A percentile compares a stretch with the other conserved stretches of the same genome.
These are phyloP conservation scores for Nakaseomyces sp. DNA, from an alignment of 1,139 yeast species.

Conservation along the genomic window DNA sequence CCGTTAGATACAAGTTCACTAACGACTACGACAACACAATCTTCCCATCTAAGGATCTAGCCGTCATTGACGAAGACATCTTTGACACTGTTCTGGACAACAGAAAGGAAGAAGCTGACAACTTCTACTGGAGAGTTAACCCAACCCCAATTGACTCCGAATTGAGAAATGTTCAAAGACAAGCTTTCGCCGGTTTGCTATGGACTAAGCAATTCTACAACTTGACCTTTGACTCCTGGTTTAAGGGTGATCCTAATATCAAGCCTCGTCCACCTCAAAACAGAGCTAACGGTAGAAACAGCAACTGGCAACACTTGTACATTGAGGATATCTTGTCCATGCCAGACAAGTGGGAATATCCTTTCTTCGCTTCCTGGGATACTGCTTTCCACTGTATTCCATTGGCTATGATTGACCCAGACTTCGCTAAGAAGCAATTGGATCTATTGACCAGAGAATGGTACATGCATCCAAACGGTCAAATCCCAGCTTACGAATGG, in stretches of 20 bases:
- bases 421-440: constrained; percentile 80
- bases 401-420: constrained; percentile 87
- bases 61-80: constrained; percentile 60
- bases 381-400: constrained; percentile 93
- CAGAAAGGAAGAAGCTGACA: constrained; percentile 84
- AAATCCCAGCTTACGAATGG: constrained; percentile 95
- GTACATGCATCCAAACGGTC: constrained; percentile 97
- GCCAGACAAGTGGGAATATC: constrained; percentile 95
- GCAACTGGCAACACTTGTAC: constrained; percentile 81
- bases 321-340: constrained; percentile 78
- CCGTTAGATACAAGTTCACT: constrained; percentile 67
- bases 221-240: constrained; percentile 81
- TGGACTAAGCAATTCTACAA: constrained; percentile 92
- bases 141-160: constrained; percentile 79
- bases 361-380: constrained; percentile 97
- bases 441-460: constrained; percentile 83
- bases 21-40: constrained; percentile 16
- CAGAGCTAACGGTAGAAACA: constrained; percentile 71
- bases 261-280: constrained; percentile 63
- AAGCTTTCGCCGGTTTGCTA: constrained; percentile 83
- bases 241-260: constrained; percentile 71
- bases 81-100: constrained; percentile 61
- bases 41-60: constrained; percentile 22
- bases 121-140: constrained; percentile 78
- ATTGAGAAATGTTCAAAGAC: constrained; percentile 76